Conservation (phyloP, 805 yeast species). For the Lachancea meyersii region DNA sequence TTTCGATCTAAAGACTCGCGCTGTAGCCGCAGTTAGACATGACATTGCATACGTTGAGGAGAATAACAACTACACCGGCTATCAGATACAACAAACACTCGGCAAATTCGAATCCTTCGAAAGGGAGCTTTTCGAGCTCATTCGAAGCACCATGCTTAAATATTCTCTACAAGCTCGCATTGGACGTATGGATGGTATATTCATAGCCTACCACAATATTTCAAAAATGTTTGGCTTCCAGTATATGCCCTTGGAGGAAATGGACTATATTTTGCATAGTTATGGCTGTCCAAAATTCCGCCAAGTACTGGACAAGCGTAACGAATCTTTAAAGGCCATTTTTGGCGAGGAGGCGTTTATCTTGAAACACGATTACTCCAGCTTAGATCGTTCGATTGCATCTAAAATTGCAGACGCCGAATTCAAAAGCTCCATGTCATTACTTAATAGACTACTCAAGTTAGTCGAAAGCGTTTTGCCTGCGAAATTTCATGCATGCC, state of each 20-base stretch:
- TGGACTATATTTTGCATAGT: slow-evolving; percentile 60
- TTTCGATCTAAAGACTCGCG: slow-evolving; percentile 88
- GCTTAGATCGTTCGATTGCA: slow-evolving; percentile 21
- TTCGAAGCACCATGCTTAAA: slow-evolving; percentile 70
- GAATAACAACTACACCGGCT: slow-evolving; percentile 52
- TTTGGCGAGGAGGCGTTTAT: slow-evolving; percentile 24
- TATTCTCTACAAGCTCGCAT: slow-evolving; percentile 88
- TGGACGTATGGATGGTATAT: slow-evolving; percentile 96
- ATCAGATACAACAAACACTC: slow-evolving; percentile 52
- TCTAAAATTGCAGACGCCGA: slow-evolving; percentile 56
- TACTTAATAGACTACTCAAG: slow-evolving; percentile 44
- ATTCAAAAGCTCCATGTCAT: slow-evolving; percentile 51
- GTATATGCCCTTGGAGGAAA: slow-evolving; percentile 66
- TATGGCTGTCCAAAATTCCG: slow-evolving; percentile 29
- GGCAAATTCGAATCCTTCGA: slow-evolving; percentile 80
- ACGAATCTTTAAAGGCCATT: slow-evolving; percentile 12
- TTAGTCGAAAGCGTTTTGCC: slow-evolving; percentile 32
- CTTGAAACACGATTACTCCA: slow-evolving; percentile 15
- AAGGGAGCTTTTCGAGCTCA: slow-evolving; percentile 70
- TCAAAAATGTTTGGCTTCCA: slow-evolving; percentile 81
- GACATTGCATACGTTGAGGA: slow-evolving; percentile 58
- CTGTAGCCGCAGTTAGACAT: slow-evolving; percentile 78
- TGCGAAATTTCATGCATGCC: slow-evolving; percentile 32
- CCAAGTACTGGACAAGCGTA: slow-evolving; percentile 14
- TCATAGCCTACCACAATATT: slow-evolving; percentile 84